These are phyloP conservation scores for Excoecaria cochinchinensis DNA, from an alignment of 345 rosid species.

Conservation along the genomic window DNA sequence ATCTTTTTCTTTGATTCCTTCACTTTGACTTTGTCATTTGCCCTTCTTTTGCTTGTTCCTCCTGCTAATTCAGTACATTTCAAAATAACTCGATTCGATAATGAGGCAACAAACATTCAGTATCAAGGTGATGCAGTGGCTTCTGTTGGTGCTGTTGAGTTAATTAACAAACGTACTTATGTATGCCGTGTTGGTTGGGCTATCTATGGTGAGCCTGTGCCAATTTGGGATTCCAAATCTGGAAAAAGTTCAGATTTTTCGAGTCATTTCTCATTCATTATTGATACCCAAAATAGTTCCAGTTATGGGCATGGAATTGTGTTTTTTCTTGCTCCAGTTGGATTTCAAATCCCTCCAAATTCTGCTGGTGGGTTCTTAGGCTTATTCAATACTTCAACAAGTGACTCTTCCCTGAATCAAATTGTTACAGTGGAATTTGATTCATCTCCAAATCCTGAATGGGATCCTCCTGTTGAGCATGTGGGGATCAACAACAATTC, in stretches of 20 bases:
- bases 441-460: constrained; percentile 18
- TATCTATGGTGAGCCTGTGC: constrained; percentile 26
- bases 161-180: constrained; percentile 23
- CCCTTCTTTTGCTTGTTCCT: constrained; percentile 6
- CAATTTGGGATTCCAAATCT: constrained; percentile 33
- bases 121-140: constrained; percentile 40
- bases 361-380: constrained; percentile 45
- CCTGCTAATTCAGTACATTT: constrained; percentile 24
- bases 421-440: constrained; percentile 38
- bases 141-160: constrained; percentile 28
- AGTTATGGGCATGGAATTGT: constrained; percentile 24
- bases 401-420: constrained; percentile 20
- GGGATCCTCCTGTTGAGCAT: constrained; percentile 39
- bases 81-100: constrained; percentile 23
- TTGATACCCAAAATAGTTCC: background rate
- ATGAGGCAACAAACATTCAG: background rate
- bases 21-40: too few relatives aligned
- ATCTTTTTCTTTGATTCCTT: background rate
- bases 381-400: constrained; percentile 28
- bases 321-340: constrained; percentile 43
- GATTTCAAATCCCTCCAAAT: constrained; percentile 42
- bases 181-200: constrained; percentile 34
- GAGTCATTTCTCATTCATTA: constrained; percentile 35
- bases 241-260: constrained; percentile 33
- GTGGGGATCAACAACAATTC: constrained; percentile 49